Conservation (phyloP, 768 basidiomycete genomes). For the Lactarius quietus region DNA sequence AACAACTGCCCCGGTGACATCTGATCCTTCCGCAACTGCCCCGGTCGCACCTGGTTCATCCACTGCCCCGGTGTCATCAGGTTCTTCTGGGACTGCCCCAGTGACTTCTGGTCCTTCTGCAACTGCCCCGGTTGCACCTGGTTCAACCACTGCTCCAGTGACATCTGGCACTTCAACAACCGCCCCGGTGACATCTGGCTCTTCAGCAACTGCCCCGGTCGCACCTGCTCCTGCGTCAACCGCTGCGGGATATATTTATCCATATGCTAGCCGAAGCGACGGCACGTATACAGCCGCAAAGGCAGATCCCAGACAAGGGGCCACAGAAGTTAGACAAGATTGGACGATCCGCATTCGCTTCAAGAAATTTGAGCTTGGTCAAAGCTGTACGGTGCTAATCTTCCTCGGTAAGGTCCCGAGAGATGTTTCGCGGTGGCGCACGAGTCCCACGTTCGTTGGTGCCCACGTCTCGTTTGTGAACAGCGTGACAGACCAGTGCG, state of each 20-base stretch:
- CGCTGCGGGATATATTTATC: background rate
- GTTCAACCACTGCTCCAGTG: no score
- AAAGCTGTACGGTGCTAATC: constrained; percentile 44
- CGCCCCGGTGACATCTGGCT: no score
- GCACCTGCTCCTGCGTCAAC: background rate
- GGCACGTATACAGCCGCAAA: background rate
- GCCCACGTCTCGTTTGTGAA: constrained; percentile 44
- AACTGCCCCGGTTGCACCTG: no score
- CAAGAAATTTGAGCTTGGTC: constrained; percentile 43
- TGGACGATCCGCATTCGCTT: constrained; percentile 43
- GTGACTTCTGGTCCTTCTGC: no score
- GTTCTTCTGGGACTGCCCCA: no score
- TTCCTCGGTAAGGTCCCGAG: constrained; percentile 45
- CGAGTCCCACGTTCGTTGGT: constrained; percentile 40
- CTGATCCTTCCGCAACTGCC: no score
- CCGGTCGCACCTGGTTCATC: no score
- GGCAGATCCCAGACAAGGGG: background rate
- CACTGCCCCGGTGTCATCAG: no score
- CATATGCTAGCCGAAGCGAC: constrained; percentile 7
- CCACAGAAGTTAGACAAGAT: constrained; percentile 28
- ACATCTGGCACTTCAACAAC: background rate
- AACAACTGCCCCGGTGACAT: no score
- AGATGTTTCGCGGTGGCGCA: constrained; percentile 39
- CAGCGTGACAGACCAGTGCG: constrained; percentile 35
- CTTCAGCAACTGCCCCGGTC: background rate